Evolutionary conservation across 78 protist species (phyloP).

Genomic region (Dictyostelium firmibasis): DNA sequence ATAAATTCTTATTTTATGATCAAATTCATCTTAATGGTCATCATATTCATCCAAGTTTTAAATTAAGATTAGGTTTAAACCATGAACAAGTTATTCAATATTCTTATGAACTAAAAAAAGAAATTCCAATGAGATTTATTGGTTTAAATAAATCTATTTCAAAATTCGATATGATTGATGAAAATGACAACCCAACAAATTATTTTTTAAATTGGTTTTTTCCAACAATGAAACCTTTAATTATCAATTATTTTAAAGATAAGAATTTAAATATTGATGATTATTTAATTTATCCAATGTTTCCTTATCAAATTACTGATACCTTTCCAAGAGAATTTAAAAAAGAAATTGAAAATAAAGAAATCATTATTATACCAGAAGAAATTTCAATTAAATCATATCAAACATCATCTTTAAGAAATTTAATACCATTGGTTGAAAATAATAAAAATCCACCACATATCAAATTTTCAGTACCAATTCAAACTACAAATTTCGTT

Average conservation of each 20-base stretch:
- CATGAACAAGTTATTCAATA: slow-evolving; percentile 4
- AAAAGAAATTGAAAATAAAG: not conserved
- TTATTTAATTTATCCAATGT: slow-evolving; percentile 31
- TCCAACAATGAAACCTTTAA: not conserved
- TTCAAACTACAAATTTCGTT: slow-evolving; percentile 27
- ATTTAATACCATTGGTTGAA: not conserved
- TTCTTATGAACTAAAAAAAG: slow-evolving; percentile 19
- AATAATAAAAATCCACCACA: slow-evolving; percentile 3
- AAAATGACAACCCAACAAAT: not conserved
- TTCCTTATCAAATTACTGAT: slow-evolving; percentile 5
- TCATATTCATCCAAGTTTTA: slow-evolving; percentile 46
- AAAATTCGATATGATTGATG: slow-evolving; percentile 3
- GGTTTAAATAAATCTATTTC: slow-evolving; percentile 8
- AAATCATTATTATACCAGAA: not conserved
- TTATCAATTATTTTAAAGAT: not conserved
- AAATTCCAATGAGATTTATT: slow-evolving; percentile 4
- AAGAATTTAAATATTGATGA: not conserved
- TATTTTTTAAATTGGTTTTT: slow-evolving; percentile 3
- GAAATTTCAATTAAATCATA: not conserved
- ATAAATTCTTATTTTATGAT: slow-evolving; percentile 32
- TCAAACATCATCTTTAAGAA: slow-evolving; percentile 20
- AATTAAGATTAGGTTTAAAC: slow-evolving; percentile 1
- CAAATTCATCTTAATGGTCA: slow-evolving; percentile 33
- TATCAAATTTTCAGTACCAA: slow-evolving; percentile 34
- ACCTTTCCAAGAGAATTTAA: slow-evolving; percentile 14